A percentile compares a stretch with the other conserved stretches of the same genome.
phyloP scores from a whole-genome alignment of 2,329 filamentous ascomycete genomes.

The Alternaria alternata region DNA sequence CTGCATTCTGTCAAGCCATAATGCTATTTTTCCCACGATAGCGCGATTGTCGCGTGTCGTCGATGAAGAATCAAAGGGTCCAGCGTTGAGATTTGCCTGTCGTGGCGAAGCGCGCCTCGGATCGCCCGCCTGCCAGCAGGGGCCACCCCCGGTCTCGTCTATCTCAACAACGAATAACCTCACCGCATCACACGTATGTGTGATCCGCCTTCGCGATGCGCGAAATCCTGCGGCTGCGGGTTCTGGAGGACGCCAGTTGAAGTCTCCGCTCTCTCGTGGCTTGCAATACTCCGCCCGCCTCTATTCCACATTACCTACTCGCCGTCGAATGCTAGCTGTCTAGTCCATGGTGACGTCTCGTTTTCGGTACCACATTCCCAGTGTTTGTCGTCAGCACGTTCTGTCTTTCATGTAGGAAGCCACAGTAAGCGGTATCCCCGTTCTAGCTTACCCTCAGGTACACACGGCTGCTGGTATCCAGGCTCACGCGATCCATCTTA shows the following conservation, averaged over 20 bases:
- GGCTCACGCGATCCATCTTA: slow-evolving; percentile 11
- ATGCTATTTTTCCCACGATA: slow-evolving; percentile 12
- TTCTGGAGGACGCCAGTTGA: slow-evolving; percentile 20
- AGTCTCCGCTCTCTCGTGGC: slow-evolving; percentile 26
- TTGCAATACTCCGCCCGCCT: slow-evolving; percentile 17
- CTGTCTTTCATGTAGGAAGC: slow-evolving; percentile 14
- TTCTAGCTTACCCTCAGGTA: slow-evolving; percentile 13
- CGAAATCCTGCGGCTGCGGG: slow-evolving; percentile 22
- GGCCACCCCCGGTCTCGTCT: slow-evolving; percentile 19
- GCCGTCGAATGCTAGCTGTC: slow-evolving; percentile 5
- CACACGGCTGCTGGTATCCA: slow-evolving; percentile 2
- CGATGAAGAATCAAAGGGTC: slow-evolving; percentile 14
- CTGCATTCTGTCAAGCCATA: slow-evolving; percentile 6
- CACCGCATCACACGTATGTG: slow-evolving; percentile 22
- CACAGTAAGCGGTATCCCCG: slow-evolving; percentile 17
- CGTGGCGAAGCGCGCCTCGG: slow-evolving; percentile 28
- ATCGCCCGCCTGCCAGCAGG: slow-evolving; percentile 24
- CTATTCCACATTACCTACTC: slow-evolving; percentile 5
- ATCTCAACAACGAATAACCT: slow-evolving; percentile 31
- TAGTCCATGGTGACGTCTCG: slow-evolving; percentile 22
- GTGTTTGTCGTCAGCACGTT: slow-evolving; percentile 20
- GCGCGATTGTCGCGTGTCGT: slow-evolving; percentile 34
- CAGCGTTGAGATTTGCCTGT: slow-evolving; percentile 20
- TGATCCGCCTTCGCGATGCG: slow-evolving; percentile 22
- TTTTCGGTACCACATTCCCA: slow-evolving; percentile 23